These are phyloP conservation scores for Evansstolkia leycettana DNA, from an alignment of 495 filamentous ascomycete species.

Conservation along the genomic window DNA sequence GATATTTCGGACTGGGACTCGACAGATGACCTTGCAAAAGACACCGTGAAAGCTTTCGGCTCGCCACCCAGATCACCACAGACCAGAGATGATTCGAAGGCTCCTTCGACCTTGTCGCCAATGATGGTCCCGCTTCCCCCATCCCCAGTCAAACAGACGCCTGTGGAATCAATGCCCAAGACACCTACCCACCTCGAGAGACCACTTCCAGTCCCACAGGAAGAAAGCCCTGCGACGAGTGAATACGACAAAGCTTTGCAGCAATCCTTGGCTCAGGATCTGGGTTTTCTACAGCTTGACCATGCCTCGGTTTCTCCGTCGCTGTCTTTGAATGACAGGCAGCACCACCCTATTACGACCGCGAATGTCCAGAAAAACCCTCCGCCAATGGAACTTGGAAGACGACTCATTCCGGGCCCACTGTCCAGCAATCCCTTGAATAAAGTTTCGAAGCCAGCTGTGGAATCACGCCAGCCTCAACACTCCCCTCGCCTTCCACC, in stretches of 20 bases:
- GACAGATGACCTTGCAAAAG: slow-evolving; percentile 20
- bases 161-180: slow-evolving; percentile 24
- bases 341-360: slow-evolving; percentile 11
- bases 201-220: slow-evolving; percentile 16
- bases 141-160: slow-evolving; percentile 21
- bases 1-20: slow-evolving; percentile 28
- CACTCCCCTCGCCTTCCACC: neutral
- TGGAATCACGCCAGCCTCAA: neutral
- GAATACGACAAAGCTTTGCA: slow-evolving; percentile 50
- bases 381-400: slow-evolving; percentile 5
- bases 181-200: slow-evolving; percentile 33
- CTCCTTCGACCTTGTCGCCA: slow-evolving; percentile 31
- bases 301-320: slow-evolving; percentile 7
- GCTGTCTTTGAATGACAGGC: slow-evolving; percentile 6
- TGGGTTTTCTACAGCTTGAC: slow-evolving; percentile 35
- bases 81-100: slow-evolving; percentile 5
- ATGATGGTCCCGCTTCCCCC: slow-evolving; percentile 50
- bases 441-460: slow-evolving; percentile 5
- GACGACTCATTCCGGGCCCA: slow-evolving; percentile 19
- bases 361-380: slow-evolving; percentile 17
- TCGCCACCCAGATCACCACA: neutral
- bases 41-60: neutral
- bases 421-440: neutral
- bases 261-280: slow-evolving; percentile 46
- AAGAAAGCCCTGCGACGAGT: slow-evolving; percentile 27